Evolutionary conservation across 306 rosid species (phyloP).

Genomic region (Acmispon strigosus): DNA sequence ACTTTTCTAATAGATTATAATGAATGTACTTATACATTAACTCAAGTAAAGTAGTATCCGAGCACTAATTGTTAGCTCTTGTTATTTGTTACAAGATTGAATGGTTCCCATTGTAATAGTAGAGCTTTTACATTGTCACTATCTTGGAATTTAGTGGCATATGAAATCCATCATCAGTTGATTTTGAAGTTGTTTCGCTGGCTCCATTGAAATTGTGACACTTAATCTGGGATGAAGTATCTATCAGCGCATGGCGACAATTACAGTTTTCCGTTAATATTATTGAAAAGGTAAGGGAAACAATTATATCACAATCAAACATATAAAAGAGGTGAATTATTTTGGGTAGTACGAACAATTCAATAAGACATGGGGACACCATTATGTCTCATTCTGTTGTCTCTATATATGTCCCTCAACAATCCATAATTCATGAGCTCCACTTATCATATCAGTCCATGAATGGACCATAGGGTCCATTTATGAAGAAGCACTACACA

Average conservation of each 20-base stretch:
- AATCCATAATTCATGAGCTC: not conserved
- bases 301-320: slow-evolving; percentile 5
- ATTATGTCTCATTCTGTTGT: not conserved
- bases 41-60: no score
- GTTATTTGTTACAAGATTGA: no score
- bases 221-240: not conserved
- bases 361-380: slow-evolving; percentile 11
- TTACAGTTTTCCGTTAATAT: slow-evolving; percentile 5
- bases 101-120: no score
- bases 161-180: not conserved
- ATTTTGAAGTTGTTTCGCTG: not conserved
- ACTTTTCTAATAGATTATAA: no score
- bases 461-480: slow-evolving; percentile 9
- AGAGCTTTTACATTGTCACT: not conserved
- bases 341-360: not conserved
- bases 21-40: no score
- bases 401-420: slow-evolving; percentile 11
- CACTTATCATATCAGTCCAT: not conserved
- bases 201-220: slow-evolving; percentile 6
- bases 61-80: no score
- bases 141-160: not conserved
- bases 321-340: not conserved
- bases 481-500: slow-evolving; percentile 5
- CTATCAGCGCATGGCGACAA: not conserved
- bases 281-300: not conserved